Evolutionary conservation across 2,329 filamentous ascomycete genomes (phyloP).

Genomic region (Sclerotinia borealis): DNA sequence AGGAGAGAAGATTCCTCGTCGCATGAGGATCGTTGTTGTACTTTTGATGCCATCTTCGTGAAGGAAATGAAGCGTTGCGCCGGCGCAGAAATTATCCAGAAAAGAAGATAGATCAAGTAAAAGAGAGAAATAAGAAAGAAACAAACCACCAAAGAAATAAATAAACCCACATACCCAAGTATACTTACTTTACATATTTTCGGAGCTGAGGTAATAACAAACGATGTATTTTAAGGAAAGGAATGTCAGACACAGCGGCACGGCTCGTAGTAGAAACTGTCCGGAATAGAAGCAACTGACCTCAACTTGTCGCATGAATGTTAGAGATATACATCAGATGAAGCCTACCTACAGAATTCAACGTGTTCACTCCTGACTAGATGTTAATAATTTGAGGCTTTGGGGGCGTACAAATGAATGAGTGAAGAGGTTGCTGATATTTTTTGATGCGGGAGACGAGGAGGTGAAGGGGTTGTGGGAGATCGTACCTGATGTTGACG

Average conservation of each 20-base stretch:
- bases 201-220: background rate
- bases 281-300: background rate
- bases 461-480: background rate
- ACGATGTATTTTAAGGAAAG: background rate
- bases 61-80: background rate
- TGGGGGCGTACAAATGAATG: background rate
- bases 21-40: background rate
- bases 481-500: background rate
- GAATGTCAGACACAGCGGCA: background rate
- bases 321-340: background rate
- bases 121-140: background rate
- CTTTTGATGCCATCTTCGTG: background rate
- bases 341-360: background rate
- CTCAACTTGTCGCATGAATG: background rate
- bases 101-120: background rate
- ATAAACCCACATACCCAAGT: background rate
- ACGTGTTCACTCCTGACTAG: background rate
- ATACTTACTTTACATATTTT: background rate
- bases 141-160: background rate
- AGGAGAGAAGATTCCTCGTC: conserved; percentile 13
- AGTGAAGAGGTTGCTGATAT: background rate
- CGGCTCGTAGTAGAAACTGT: background rate
- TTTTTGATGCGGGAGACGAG: background rate
- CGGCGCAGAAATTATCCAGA: background rate
- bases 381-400: background rate